A percentile compares a stretch with the other conserved stretches of the same genome.
Conservation (phyloP, 495 filamentous ascomycete species). For the Daldinia loculata region DNA sequence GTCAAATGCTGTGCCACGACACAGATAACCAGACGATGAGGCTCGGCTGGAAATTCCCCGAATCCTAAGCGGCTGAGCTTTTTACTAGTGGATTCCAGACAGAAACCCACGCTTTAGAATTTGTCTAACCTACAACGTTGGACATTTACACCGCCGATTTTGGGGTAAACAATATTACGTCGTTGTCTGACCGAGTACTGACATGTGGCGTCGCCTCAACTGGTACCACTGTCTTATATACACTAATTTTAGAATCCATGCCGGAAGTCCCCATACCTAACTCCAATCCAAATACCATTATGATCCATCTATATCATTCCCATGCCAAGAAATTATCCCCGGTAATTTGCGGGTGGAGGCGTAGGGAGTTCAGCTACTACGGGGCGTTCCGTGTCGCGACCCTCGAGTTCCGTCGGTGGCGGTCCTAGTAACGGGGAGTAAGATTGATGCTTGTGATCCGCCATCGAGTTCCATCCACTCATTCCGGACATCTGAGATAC, state of each 20-base stretch:
- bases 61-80: constrained; percentile 1
- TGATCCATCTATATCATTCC: neutral
- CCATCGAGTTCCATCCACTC: constrained; percentile 22
- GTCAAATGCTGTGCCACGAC: neutral
- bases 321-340: neutral
- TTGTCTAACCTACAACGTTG: neutral
- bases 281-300: constrained; percentile 9
- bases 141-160: neutral
- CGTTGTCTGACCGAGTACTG: constrained; percentile 1
- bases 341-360: neutral
- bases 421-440: constrained; percentile 23
- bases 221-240: constrained; percentile 1
- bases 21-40: neutral
- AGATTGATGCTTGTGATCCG: constrained; percentile 22
- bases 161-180: constrained; percentile 9
- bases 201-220: neutral
- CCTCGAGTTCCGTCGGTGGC: constrained; percentile 24
- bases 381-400: constrained; percentile 23
- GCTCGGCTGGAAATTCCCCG: neutral
- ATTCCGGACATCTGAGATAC: constrained; percentile 25
- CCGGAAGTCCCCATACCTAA: constrained; percentile 11
- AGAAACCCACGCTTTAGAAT: neutral
- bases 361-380: constrained; percentile 29
- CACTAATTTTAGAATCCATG: constrained; percentile 25
- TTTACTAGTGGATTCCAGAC: constrained; percentile 3